Evolutionary conservation across 192 early-diverging fungal genomes (phyloP).

Genomic region (Umbelopsis sp.): DNA sequence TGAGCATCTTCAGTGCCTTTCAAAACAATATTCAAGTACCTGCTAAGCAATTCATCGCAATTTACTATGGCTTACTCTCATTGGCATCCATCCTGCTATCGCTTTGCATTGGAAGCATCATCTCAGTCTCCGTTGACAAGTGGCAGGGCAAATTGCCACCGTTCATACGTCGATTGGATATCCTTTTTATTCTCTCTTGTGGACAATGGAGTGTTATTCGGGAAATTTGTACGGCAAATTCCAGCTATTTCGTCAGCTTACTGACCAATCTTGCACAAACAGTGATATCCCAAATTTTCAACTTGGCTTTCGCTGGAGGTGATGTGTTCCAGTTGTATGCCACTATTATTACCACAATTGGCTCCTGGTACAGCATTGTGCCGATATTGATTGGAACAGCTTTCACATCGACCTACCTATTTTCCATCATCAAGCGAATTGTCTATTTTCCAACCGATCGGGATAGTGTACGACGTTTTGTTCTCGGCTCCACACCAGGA

Average conservation of each 20-base stretch:
- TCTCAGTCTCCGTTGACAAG: not conserved
- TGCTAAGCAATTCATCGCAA: not conserved
- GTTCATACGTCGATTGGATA: not conserved
- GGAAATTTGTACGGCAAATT: not conserved
- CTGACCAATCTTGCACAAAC: not conserved
- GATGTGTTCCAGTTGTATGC: not conserved
- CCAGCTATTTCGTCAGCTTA: not conserved
- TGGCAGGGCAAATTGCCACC: not conserved
- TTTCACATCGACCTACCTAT: not conserved
- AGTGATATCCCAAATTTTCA: not conserved
- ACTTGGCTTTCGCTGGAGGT: not conserved
- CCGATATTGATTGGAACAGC: not conserved
- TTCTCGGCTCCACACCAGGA: not conserved
- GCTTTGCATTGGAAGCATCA: not conserved
- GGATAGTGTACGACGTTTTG: not conserved
- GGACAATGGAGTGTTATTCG: conserved; percentile 12
- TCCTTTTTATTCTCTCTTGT: not conserved
- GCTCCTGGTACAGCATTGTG: not conserved
- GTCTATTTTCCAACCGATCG: not conserved
- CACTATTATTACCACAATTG: not conserved
- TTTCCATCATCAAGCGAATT: not conserved
- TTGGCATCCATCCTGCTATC: not conserved
- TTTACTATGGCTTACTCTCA: not conserved
- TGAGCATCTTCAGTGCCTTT: not conserved
- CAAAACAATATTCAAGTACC: not conserved